Evolutionary conservation across 192 early-diverging fungal genomes (phyloP), one percentile per base, ranked within the genome.

Genomic region (Pilobolus umbonatus): DNA sequence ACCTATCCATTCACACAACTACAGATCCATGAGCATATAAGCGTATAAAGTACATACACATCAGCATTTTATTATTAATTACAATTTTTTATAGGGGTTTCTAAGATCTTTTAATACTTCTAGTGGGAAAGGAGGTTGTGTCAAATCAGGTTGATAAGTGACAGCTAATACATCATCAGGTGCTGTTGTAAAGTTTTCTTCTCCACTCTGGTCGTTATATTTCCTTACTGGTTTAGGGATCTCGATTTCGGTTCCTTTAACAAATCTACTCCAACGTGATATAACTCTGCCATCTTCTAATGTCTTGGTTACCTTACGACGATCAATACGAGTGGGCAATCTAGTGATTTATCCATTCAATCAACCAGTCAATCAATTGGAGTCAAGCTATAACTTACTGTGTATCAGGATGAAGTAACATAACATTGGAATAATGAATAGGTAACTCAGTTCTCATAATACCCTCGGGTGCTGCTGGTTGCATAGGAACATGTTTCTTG

Each of bases 341-440:
- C 72, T 69, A 35, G 29, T 6, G 12, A 26, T 12, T 45, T 17
- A 64, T 12, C 1, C 15, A 38, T 12, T 8, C 15, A 38, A 8
- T 38, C 36, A 14, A 14, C 4, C 10, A 38, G 8, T 26, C 22
- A 49, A 8, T 42, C 42, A 12, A 25, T 25, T 7, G 46, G n/a
- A 46, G 28, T 14, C 25, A n/a, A 45, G 21, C 42, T 8, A 42
- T 54, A 44, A 57, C 65, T 46, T 69, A 76, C 75, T 69, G 56
- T 11, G 72, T 71, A 42, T 74, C 65, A 29, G 75, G 75, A 46
- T 77, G 61, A 30, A 74, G 43, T 17, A 74, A 65, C 65, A 71
- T 67, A 31, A 77, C 68, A 60, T 77, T 77, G 15, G 75, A 74
- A 36, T 74, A 36, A 58, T 77, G 75, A 55, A 77, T 77, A 35